These are phyloP conservation scores for Triticum turgidum DNA, from an alignment of 176 grass and related monocot species.

Conservation along the genomic window DNA sequence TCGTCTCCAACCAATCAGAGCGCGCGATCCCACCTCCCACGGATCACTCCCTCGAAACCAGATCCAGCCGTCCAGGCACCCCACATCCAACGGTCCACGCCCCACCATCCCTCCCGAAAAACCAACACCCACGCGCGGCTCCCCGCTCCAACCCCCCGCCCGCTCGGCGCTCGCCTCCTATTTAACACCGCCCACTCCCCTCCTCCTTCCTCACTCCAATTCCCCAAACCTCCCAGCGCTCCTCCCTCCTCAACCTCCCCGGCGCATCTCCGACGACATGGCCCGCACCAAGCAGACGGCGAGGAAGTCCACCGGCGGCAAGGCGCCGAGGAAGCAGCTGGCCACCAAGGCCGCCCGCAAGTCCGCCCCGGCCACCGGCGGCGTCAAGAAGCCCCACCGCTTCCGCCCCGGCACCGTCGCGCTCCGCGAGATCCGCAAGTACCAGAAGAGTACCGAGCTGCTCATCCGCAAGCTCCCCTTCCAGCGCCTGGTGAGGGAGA, in stretches of 20 bases:
- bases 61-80: not conserved
- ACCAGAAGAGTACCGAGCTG: conserved; percentile 79
- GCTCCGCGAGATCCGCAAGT: conserved; percentile 71
- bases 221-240: not conserved
- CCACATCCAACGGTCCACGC: not conserved
- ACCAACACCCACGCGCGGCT: not conserved
- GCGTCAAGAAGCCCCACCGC: conserved; percentile 69
- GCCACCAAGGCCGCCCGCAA: conserved; percentile 61
- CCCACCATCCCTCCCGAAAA: not conserved
- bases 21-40: rapidly evolving
- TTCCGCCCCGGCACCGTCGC: conserved; percentile 72
- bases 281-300: conserved; percentile 74
- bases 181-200: not conserved
- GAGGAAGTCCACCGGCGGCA: conserved; percentile 69
- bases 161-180: not conserved
- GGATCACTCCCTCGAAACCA: not conserved
- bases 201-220: not conserved
- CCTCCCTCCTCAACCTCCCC: no score
- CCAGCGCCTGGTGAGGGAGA: conserved; percentile 63
- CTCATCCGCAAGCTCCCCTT: conserved; percentile 78
- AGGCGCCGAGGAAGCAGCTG: conserved; percentile 66
- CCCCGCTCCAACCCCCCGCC: not conserved
- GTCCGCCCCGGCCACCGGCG: conserved; percentile 57
- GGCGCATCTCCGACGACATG: no score
- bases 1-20: not conserved